Conservation (phyloP, 345 rosid species). For the Brassica nigra region DNA sequence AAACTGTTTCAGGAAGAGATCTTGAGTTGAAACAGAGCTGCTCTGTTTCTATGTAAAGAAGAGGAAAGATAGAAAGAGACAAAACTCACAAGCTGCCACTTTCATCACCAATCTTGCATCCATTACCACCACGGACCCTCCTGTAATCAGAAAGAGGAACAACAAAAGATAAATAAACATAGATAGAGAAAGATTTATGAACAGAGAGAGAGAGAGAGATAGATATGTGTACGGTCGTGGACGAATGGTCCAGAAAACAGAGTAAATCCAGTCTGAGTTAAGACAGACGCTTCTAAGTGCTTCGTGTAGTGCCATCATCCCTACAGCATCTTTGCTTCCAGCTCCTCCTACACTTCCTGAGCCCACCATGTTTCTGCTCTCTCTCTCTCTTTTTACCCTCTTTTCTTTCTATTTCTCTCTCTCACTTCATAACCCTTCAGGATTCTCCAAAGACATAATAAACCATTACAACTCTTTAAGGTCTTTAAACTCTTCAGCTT, state of each 20-base stretch:
- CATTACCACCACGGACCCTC: conserved; percentile 96
- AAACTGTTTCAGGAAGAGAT: conserved; percentile 23
- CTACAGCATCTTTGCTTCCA: conserved; percentile 99
- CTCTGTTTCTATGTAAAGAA: conserved; percentile 17
- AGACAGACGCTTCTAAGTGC: conserved; percentile 98
- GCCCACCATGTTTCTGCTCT: conserved; percentile 85
- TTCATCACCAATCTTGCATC: conserved; percentile 98
- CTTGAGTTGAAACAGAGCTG: conserved; percentile 18
- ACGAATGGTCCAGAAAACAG: conserved; percentile 99
- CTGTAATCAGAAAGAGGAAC: conserved; percentile 51
- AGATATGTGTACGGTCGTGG: conserved; percentile 79
- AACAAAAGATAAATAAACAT: conserved; percentile 32
- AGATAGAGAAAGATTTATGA: conserved; percentile 33
- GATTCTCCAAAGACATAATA: conserved; percentile 19
- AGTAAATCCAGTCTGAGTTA: conserved; percentile 98
- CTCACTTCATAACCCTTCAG: conserved; percentile 14
- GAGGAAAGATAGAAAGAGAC: conserved; percentile 22
- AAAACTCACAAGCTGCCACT: conserved; percentile 95
- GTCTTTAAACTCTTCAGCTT: conserved; percentile 33
- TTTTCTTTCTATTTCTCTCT: conserved; percentile 7
- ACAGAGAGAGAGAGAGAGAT: conserved; percentile 12
- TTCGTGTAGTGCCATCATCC: conserved; percentile 99
- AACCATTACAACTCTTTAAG: conserved; percentile 26
- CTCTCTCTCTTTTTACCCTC: not conserved
- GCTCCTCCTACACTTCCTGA: conserved; percentile 87